Evolutionary conservation across 331 rosid species (phyloP).

Genomic region (Ulmus americana): DNA sequence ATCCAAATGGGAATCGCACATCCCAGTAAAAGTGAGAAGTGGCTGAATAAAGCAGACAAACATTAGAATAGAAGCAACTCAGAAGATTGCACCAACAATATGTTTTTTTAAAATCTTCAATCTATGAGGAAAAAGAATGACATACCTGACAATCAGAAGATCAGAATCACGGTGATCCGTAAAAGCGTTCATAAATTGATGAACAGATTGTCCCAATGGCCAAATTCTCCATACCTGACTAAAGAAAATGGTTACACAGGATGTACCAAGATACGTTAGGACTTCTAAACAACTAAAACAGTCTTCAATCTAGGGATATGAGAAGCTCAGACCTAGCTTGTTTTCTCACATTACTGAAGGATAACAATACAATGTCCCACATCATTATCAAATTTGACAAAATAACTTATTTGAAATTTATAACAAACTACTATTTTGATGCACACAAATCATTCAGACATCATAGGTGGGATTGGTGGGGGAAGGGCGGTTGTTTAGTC

Average conservation of each 20-base stretch:
- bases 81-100: slow-evolving; percentile 6
- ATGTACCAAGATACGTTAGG: slow-evolving; percentile 3
- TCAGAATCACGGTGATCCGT: slow-evolving; percentile 95
- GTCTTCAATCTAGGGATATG: slow-evolving; percentile 5
- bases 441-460: neutral
- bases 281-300: slow-evolving; percentile 5
- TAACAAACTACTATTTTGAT: neutral
- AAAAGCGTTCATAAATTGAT: slow-evolving; percentile 88
- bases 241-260: slow-evolving; percentile 21
- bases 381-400: neutral
- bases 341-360: neutral
- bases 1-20: slow-evolving; percentile 94
- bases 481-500: no score
- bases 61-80: slow-evolving; percentile 13
- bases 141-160: slow-evolving; percentile 79
- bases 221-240: slow-evolving; percentile 77
- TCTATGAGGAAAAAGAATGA: slow-evolving; percentile 10
- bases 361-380: neutral
- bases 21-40: slow-evolving; percentile 85
- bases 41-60: slow-evolving; percentile 42
- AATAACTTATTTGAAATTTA: neutral
- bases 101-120: slow-evolving; percentile 3
- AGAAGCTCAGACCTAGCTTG: slow-evolving; percentile 12
- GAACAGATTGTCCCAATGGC: slow-evolving; percentile 67
- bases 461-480: no score